Base-by-base conservation (phyloP, 129 eudicot genomes). In the Artemisia annua region DNA sequence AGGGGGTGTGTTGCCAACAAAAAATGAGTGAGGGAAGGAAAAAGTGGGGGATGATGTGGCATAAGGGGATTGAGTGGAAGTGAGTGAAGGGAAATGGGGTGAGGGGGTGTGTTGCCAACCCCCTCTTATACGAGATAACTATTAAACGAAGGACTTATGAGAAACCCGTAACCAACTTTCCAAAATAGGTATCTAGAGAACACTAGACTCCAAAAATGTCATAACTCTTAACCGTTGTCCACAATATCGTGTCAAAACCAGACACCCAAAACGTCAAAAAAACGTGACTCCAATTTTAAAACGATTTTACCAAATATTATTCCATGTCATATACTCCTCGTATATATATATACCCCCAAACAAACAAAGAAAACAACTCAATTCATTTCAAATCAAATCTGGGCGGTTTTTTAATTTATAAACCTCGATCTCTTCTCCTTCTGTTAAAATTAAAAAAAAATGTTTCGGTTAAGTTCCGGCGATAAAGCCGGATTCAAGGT, bases 401-500 rank as follows among this genome's bases (percentile, higher is more conserved):
- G 11, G 46, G 46, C 46, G 46, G 46, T 39, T 39, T 6, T 35
- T 35, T 22, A 4, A 30, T 60, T 11, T 62, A 35, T 35, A 35
- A 35, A 35, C 5, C 12, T 52, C 80, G 67, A 80, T 70, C 57
- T 54, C 81, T 76, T 77, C 84, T 90, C 73, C 75, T 50, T 59
- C 73, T 43, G 43, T 11, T 39, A 39, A n/a, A n/a, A n/a, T n/a
- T n/a, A 39, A 35, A 32, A 20, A 3, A 28, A 35, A 35, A 71
- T 78, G 78, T 75, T 82, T 70, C 68, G 83, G 71, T 57, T 79
- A 61, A 75, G 78, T 61, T 76, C 87, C 74, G 88, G 85, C 75
- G 96, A 89, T 72, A 64, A 78, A 49, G 75, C 89, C 80, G 96
- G 86, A 48, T 88, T 95, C 83, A 88, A 85, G 18, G 67, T 95